Base-by-base conservation (phyloP, 2,329 filamentous ascomycete genomes). In the Microdochium nivale region DNA sequence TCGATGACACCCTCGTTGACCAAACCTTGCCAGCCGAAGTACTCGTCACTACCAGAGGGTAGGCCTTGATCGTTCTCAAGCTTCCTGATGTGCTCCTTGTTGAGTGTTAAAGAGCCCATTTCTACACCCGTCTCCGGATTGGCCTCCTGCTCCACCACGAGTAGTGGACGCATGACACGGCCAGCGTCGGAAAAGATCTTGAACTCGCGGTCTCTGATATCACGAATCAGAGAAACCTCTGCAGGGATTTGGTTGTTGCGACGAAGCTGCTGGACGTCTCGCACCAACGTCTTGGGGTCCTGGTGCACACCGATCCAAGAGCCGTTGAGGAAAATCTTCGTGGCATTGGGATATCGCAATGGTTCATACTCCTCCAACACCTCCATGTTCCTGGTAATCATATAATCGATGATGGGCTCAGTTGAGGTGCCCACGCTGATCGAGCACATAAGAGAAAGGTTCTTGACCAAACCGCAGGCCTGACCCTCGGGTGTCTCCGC, bases 161-260 rank as follows among this genome's bases (percentile, higher is more conserved):
- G 97, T 4, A 97, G 75, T 0, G 94, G 94, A 57, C 94, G 83
- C 77, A 94, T 95, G 51, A 99, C 91, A 68, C 94, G 86, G 25
- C 94, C 94, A 43, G 92, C 92, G 68, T 99, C 94, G 2, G 92
- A 97, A 68, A 97, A 96, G 60, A 99, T 92, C 71, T 95, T 95
- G 79, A 99, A 96, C 68, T 99, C 94, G 60, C 92, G 84, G 62
- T 99, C 94, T 68, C 95, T 86, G 61, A 99, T 96, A 65, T 99
- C 94, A 64, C 94, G 84, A 62, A 99, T 88, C 62, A 99, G 80
- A 56, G 91, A 96, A 59, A 96, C 90, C 72, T 97, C 92, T 59
- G 90, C 88, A 14, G 89, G 90, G 55, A 99, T 86, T 62, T 89
- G 84, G 55, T 88, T 87, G 58, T 86, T 86, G 52, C 92, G 81